These are phyloP conservation scores for Yamadazyma sp. DNA, from an alignment of 805 yeast genomes.

Conservation along the genomic window DNA sequence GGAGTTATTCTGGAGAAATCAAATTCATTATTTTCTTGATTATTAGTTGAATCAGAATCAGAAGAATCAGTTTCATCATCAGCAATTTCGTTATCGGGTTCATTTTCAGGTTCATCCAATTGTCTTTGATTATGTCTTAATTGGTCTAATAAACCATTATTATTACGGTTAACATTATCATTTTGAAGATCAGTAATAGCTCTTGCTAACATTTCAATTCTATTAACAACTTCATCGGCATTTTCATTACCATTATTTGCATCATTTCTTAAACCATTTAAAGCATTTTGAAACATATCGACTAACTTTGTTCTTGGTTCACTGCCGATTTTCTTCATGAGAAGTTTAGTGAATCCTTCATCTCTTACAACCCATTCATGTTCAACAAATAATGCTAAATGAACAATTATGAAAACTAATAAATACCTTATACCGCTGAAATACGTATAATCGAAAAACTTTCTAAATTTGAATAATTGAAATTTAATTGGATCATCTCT, in stretches of 20 bases:
- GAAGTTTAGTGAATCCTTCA: constrained; percentile 60
- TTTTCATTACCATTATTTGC: constrained; percentile 18
- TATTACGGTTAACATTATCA: constrained; percentile 1
- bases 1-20: too few relatives aligned
- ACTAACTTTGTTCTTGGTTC: constrained; percentile 43
- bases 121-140: constrained; percentile 2
- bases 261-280: constrained; percentile 23
- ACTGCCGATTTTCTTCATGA: constrained; percentile 58
- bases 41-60: too few relatives aligned
- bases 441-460: constrained; percentile 31
- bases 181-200: constrained; percentile 22
- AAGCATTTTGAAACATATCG: constrained; percentile 32
- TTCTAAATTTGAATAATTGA: constrained; percentile 17
- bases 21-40: too few relatives aligned
- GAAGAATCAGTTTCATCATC: too few relatives aligned
- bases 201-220: constrained; percentile 23
- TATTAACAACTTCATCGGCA: constrained; percentile 21
- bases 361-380: constrained; percentile 74
- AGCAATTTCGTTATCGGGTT: too few relatives aligned
- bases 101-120: too few relatives aligned
- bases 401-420: constrained; percentile 36
- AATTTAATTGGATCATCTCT: constrained; percentile 9
- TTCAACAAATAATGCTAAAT: constrained; percentile 49
- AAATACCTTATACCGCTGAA: constrained; percentile 40
- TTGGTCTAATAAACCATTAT: constrained; percentile 3